Evolutionary conservation across 2,329 filamentous ascomycete genomes (phyloP).

Genomic region (Exophiala mesophila): DNA sequence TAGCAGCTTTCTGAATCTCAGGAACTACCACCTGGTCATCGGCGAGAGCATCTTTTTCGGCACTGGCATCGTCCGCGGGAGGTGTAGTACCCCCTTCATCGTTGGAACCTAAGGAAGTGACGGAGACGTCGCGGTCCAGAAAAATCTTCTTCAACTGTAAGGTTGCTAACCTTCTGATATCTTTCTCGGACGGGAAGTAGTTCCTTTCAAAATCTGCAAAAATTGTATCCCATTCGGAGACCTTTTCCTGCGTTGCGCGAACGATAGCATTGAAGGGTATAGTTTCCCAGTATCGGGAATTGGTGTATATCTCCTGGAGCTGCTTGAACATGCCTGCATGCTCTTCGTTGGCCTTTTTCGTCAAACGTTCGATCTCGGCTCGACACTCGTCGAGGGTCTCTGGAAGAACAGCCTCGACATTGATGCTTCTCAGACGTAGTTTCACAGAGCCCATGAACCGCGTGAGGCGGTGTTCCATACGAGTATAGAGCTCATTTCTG

Average conservation of each 20-base stretch:
- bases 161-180: conserved; percentile 86
- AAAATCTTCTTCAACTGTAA: conserved; percentile 94
- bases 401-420: conserved; percentile 81
- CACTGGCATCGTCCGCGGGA: conserved; percentile 33
- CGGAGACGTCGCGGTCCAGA: conserved; percentile 75
- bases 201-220: conserved; percentile 89
- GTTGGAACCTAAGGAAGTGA: conserved; percentile 64
- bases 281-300: conserved; percentile 93
- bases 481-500: conserved; percentile 84
- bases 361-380: conserved; percentile 71
- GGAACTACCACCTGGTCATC: conserved; percentile 31
- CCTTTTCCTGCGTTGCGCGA: conserved; percentile 85
- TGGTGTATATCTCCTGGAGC: conserved; percentile 85
- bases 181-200: conserved; percentile 90
- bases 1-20: conserved; percentile 37
- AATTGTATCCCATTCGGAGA: conserved; percentile 84
- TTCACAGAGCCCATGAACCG: conserved; percentile 86
- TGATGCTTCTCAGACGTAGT: conserved; percentile 77
- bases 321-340: conserved; percentile 67
- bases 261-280: conserved; percentile 88
- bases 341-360: conserved; percentile 77
- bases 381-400: conserved; percentile 81
- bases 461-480: conserved; percentile 74
- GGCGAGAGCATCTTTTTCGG: conserved; percentile 31
- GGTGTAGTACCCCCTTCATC: conserved; percentile 60